A percentile compares a stretch with the other conserved stretches of the same genome.
Evolutionary conservation across 2,329 filamentous ascomycete species (phyloP).

Genomic region (Xylariales sp.): DNA sequence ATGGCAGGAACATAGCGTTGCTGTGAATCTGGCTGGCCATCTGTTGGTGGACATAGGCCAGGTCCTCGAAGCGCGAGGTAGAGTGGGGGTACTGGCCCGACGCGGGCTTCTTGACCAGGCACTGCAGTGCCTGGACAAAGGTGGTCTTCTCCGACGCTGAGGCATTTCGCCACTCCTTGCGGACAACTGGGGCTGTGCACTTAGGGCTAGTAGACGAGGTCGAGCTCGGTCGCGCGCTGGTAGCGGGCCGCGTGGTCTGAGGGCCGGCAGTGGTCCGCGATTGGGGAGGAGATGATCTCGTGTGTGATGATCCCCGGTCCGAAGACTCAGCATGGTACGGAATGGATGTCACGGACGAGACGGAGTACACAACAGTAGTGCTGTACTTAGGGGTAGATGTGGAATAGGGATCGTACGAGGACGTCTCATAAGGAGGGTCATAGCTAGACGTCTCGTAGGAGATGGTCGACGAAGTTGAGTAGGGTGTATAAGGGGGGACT

Average conservation of each 20-base stretch:
- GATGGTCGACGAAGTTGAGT: not conserved
- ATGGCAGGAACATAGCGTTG: slow-evolving; percentile 18
- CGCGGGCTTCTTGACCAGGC: not conserved
- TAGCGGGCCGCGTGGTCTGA: not conserved
- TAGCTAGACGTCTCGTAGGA: not conserved
- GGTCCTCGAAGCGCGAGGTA: not conserved
- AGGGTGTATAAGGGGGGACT: not conserved
- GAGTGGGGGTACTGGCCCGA: not conserved
- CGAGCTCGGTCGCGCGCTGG: not conserved
- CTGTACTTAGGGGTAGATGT: not conserved
- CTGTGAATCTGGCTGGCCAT: not conserved
- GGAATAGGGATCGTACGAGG: not conserved
- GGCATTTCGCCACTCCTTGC: not conserved
- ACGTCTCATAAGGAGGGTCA: not conserved
- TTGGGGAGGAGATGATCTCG: not conserved
- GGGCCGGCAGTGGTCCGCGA: not conserved
- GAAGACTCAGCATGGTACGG: not conserved
- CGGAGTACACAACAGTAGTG: not conserved
- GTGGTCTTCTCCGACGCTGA: not conserved
- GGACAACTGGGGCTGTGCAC: not conserved
- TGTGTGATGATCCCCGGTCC: not conserved
- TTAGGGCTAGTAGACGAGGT: not conserved
- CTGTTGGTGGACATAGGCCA: slow-evolving; percentile 1
- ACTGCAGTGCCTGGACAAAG: not conserved
- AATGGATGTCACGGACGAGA: not conserved